Percentiles rank a stretch among this genome's conserved stretches.
phyloP scores from a whole-genome alignment of 345 rosid genomes.

The Citrus reticulata region DNA sequence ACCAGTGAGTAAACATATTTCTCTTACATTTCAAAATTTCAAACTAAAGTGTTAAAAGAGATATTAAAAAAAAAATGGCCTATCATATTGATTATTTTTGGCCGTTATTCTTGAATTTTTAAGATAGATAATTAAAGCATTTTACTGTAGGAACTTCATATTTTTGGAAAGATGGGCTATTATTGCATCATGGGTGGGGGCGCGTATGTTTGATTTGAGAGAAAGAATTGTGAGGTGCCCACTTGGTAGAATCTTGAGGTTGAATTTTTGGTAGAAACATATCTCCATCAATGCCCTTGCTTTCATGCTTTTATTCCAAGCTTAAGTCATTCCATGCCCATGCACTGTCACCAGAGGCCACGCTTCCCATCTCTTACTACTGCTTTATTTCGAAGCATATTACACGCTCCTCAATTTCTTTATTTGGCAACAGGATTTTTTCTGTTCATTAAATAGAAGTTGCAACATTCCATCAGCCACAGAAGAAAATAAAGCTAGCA shows the following conservation, averaged over 20 bases:
- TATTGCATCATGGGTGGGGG: neutral
- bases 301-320: constrained; percentile 45
- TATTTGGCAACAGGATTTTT: constrained; percentile 6
- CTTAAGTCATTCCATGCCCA: constrained; percentile 41
- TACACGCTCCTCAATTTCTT: neutral
- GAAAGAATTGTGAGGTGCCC: constrained; percentile 2
- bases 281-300: constrained; percentile 30
- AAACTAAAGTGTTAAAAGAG: neutral
- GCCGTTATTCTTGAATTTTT: neutral
- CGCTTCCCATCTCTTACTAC: constrained; percentile 18
- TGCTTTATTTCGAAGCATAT: neutral
- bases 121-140: neutral
- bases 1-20: neutral
- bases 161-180: neutral
- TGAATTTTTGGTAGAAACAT: constrained; percentile 44
- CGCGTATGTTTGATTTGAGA: neutral
- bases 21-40: neutral
- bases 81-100: neutral
- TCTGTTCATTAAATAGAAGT: neutral
- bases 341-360: constrained; percentile 40
- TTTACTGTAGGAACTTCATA: neutral
- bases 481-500: neutral
- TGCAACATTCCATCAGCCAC: neutral
- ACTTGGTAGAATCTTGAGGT: constrained; percentile 25
- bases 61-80: neutral